Percentiles rank a stretch among this genome's conserved stretches.
Conservation (phyloP, 163 green algal species). For the Prototheca wickerhamii region DNA sequence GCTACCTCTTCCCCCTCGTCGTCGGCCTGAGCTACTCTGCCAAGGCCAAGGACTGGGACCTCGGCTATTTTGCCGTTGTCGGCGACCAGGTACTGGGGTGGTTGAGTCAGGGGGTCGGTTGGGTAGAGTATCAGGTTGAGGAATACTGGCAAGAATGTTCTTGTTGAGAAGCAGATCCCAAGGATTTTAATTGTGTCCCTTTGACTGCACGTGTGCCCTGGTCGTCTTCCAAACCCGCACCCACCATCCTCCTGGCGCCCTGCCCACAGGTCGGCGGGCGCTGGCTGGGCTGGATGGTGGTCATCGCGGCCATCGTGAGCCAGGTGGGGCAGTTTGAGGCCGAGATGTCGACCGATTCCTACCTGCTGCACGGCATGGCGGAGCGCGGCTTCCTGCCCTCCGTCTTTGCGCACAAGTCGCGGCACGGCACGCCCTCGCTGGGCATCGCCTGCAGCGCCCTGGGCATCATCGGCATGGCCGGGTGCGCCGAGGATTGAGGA, state of each 20-base stretch:
- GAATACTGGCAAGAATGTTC: no score
- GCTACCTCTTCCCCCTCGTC: constrained; percentile 84
- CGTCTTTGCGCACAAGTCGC: constrained; percentile 54
- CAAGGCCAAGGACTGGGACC: constrained; percentile 52
- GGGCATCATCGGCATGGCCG: constrained; percentile 68
- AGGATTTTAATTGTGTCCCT: no score
- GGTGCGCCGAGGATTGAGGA: constrained; percentile 18
- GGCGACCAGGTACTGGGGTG: no score
- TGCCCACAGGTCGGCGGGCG: constrained; percentile 74
- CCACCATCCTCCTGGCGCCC: constrained; percentile 1
- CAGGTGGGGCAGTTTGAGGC: constrained; percentile 76
- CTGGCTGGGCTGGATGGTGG: constrained; percentile 77
- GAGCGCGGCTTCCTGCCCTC: constrained; percentile 90
- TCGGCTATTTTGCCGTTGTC: constrained; percentile 75
- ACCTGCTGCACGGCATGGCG: constrained; percentile 92
- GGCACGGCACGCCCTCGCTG: constrained; percentile 76
- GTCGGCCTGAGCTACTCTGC: constrained; percentile 66
- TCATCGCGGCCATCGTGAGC: constrained; percentile 70
- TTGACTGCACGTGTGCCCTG: no score
- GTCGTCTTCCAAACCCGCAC: not conserved
- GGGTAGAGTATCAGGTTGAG: no score
- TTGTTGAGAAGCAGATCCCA: no score
- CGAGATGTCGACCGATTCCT: constrained; percentile 91
- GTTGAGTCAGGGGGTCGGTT: constrained; percentile 28
- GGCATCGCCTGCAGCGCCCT: constrained; percentile 75